phyloP scores from a whole-genome alignment of 208 protist species.

The Leishmania aethiopica region DNA sequence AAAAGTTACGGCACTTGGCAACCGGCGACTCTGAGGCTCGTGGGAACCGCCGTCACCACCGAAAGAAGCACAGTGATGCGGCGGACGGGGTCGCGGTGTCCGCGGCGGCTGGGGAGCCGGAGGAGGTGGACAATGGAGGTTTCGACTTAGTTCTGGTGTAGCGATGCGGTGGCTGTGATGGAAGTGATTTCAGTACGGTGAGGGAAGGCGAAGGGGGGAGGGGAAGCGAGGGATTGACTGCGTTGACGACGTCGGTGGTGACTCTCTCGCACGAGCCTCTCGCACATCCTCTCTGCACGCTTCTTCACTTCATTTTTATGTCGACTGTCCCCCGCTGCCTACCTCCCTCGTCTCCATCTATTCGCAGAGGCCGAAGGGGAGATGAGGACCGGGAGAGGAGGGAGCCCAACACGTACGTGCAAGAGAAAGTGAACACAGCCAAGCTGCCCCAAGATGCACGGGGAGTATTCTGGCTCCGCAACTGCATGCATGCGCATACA shows the following conservation, averaged over 20 bases:
- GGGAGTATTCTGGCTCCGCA: not conserved
- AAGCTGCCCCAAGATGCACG: too few relatives aligned
- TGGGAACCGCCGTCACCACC: slow-evolving; percentile 5
- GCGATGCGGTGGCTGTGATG: slow-evolving; percentile 1
- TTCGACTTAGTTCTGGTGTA: slow-evolving; percentile 46
- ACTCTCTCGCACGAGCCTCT: not conserved
- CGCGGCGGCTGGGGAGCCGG: not conserved
- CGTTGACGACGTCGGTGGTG: not conserved
- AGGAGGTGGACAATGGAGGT: slow-evolving; percentile 28
- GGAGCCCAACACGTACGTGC: not conserved
- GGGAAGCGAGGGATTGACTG: not conserved
- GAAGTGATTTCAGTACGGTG: not conserved
- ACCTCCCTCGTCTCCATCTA: not conserved
- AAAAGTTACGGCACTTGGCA: not conserved
- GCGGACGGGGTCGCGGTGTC: not conserved
- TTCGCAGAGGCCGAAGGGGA: not conserved
- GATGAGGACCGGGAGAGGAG: not conserved
- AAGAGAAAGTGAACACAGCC: not conserved
- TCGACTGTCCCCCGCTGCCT: too few relatives aligned
- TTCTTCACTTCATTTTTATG: not conserved
- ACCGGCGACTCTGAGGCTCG: not conserved
- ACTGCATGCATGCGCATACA: not conserved
- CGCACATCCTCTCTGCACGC: not conserved
- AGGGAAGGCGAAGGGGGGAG: not conserved
- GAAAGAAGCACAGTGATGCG: not conserved